These are phyloP conservation scores for Suillus americanus DNA, from an alignment of 768 basidiomycete species.

Conservation along the genomic window DNA sequence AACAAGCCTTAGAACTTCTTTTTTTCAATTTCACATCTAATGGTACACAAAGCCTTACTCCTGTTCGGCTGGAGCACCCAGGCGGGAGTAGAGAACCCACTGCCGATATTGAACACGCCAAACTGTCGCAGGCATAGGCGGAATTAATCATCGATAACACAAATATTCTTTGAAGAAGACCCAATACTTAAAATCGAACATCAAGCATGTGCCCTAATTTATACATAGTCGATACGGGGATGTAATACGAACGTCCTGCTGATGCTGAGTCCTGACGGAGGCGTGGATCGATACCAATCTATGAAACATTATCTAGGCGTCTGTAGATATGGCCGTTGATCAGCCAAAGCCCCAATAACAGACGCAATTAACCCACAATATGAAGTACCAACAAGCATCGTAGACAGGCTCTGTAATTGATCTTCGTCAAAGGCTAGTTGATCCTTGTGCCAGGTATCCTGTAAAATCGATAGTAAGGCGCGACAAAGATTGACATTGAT, in stretches of 20 bases:
- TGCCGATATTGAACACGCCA: background rate
- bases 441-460: slow-evolving; percentile 94
- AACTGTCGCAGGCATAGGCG: background rate
- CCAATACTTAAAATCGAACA: background rate
- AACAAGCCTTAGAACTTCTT: background rate
- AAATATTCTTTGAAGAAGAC: slow-evolving; percentile 1
- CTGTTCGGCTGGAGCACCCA: background rate
- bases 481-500: slow-evolving; percentile 8
- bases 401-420: slow-evolving; percentile 81
- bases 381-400: slow-evolving; percentile 88
- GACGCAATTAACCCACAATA: slow-evolving; percentile 56
- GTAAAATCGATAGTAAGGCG: slow-evolving; percentile 19
- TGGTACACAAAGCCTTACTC: background rate
- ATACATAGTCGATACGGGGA: slow-evolving; percentile 7
- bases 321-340: slow-evolving; percentile 26
- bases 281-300: slow-evolving; percentile 8
- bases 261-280: background rate
- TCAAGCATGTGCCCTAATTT: slow-evolving; percentile 5
- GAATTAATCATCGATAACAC: slow-evolving; percentile 3
- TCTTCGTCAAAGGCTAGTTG: slow-evolving; percentile 87
- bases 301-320: slow-evolving; percentile 17
- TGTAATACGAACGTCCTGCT: slow-evolving; percentile 5
- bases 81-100: background rate
- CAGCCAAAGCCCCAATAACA: slow-evolving; percentile 8
- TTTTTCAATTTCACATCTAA: background rate